Base-by-base conservation (phyloP, 176 grass and related monocot species). In the Musa beccarii region DNA sequence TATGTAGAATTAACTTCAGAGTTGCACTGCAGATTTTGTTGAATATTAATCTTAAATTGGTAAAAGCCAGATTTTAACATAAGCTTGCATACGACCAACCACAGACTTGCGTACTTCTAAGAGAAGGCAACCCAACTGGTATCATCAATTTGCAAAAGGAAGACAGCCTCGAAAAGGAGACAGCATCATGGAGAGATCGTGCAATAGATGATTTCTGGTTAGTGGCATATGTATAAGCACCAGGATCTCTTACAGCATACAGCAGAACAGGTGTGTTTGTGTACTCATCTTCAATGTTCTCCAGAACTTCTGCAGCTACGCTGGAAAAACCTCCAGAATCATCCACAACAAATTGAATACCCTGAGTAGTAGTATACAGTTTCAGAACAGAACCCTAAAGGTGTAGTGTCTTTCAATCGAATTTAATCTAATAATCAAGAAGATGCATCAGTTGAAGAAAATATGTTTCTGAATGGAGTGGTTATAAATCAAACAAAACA, bases 201-300 rank as follows among this genome's bases (percentile, higher is more conserved):
- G 78, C 70, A 63, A 92, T 83, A 71, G 75, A 79, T 72, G 83
- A 87, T 56, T 71, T 90, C 81, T 86, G 88, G 84, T 79, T 87
- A 76, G 59, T 77, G 63, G 65, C 19, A 83, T 82, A 74, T 73
- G 75, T 64, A 88, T 88, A 66, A 68, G 84, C 74, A 64, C 65
- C 22, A 74, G 86, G 84, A 86, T 89, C 84, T 83, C 90, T 89
- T 50, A 75, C 90, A 87, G 82, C 70, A 70, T 92, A 94, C 54
- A 99, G 76, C 79, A 99, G 79, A 55, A 99, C 86, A 73, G 84
- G 95, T 68, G 75, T 79, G 72, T 92, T 94, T 81, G 95, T 79
- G 66, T 99, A 99, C 79, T 99, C 90, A 93, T 98, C 95, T 52
- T 82, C 84, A 57, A 94, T 84, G 73, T 80, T 91, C 84, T 99